A percentile compares a stretch with the other conserved stretches of the same genome.
These are phyloP conservation scores for Phaeomoniella chlamydospora DNA, from an alignment of 2,329 filamentous ascomycete species.

Conservation along the genomic window DNA sequence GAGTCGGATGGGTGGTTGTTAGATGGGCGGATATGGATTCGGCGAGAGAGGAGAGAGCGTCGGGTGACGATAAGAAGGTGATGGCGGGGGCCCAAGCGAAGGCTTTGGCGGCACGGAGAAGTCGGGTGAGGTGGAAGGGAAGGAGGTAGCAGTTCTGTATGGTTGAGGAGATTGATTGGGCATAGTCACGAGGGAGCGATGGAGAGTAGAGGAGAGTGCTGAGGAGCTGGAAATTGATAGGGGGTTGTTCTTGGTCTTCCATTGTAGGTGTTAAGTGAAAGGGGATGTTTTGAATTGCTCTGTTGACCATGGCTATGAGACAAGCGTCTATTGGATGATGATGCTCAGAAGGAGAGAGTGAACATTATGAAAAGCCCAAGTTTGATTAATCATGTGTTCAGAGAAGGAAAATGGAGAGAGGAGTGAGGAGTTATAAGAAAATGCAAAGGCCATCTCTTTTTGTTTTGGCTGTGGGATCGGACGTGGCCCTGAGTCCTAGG, in stretches of 20 bases:
- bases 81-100: constrained; percentile 29
- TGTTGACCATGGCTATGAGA: too few species aligned
- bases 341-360: too few species aligned
- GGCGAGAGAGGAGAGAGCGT: neutral
- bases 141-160: constrained; percentile 56
- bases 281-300: too few species aligned
- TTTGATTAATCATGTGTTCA: too few species aligned
- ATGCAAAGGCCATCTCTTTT: too few species aligned
- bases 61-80: neutral
- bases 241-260: constrained; percentile 3
- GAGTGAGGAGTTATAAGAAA: too few species aligned
- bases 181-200: constrained; percentile 26
- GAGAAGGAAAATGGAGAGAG: too few species aligned
- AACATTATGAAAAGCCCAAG: too few species aligned
- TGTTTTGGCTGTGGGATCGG: too few species aligned
- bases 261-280: constrained; percentile 11
- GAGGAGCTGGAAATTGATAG: constrained; percentile 44
- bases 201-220: constrained; percentile 61
- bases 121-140: constrained; percentile 62
- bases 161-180: constrained; percentile 18
- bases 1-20: neutral
- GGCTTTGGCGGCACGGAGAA: constrained; percentile 42
- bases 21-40: neutral
- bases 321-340: too few species aligned
- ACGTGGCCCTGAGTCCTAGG: too few species aligned